A percentile compares a stretch with the other conserved stretches of the same genome.
phyloP scores from a whole-genome alignment of 129 eudicot genomes.

The Apium graveolens region DNA sequence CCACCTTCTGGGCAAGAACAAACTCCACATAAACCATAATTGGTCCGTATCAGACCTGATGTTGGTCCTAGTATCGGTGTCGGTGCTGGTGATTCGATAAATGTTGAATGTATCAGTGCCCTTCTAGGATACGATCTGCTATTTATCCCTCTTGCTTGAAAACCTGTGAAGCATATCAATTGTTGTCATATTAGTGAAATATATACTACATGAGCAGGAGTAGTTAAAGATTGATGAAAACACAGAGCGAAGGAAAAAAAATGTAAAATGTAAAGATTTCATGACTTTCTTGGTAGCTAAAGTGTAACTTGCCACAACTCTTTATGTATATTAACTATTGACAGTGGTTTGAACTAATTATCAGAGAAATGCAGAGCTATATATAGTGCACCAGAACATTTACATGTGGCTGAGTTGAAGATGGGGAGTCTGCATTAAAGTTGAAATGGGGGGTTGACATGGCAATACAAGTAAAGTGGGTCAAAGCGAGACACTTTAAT shows the following conservation, averaged over 20 bases:
- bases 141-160: conserved; percentile 11
- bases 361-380: not conserved
- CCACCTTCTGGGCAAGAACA: too few species aligned
- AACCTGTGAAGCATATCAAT: conserved; percentile 29
- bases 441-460: not conserved
- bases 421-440: too few species aligned
- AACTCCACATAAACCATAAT: too few species aligned
- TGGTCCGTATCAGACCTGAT: not conserved
- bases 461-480: not conserved
- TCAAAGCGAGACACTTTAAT: not conserved
- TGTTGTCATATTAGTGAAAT: not conserved
- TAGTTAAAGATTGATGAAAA: conserved; percentile 5
- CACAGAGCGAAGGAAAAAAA: conserved; percentile 12
- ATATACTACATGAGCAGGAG: conserved; percentile 11
- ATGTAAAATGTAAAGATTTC: conserved; percentile 14
- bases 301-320: conserved; percentile 13
- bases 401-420: not conserved
- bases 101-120: conserved; percentile 35
- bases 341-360: not conserved
- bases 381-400: not conserved
- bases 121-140: conserved; percentile 38
- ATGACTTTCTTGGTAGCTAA: not conserved
- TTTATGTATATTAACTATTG: not conserved
- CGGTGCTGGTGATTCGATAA: conserved; percentile 22
- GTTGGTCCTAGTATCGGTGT: conserved; percentile 4